Evolutionary conservation across 2,329 filamentous ascomycete genomes (phyloP).

Genomic region (Aspergillus sojae): DNA sequence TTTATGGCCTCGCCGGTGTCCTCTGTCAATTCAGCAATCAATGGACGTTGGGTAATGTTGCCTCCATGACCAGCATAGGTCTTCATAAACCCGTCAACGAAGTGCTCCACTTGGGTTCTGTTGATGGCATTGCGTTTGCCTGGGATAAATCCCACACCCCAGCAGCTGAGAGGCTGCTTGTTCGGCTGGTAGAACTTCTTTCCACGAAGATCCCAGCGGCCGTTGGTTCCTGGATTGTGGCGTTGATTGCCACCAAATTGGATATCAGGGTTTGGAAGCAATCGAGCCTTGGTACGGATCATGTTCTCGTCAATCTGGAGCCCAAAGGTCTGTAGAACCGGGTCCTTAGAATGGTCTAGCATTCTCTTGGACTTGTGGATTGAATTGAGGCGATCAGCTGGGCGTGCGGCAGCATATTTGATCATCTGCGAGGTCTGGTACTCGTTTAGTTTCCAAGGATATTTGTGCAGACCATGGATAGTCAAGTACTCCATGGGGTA

Average conservation of each 20-base stretch:
- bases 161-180: constrained; percentile 63
- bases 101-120: constrained; percentile 51
- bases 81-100: constrained; percentile 63
- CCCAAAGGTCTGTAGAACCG: constrained; percentile 71
- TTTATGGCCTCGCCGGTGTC: constrained; percentile 59
- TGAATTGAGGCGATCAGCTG: constrained; percentile 65
- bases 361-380: constrained; percentile 70
- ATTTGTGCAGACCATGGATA: constrained; percentile 59
- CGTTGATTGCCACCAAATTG: constrained; percentile 62
- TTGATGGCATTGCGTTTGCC: constrained; percentile 54
- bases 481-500: constrained; percentile 60
- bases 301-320: constrained; percentile 68
- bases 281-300: constrained; percentile 67
- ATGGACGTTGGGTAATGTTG: constrained; percentile 49
- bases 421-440: constrained; percentile 82
- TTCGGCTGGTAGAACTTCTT: constrained; percentile 76
- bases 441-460: constrained; percentile 61
- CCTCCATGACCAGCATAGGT: constrained; percentile 66
- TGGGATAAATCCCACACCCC: constrained; percentile 73
- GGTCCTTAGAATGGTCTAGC: constrained; percentile 70
- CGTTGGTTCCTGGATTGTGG: constrained; percentile 64
- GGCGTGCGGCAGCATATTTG: constrained; percentile 83
- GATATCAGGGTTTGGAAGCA: constrained; percentile 72
- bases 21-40: constrained; percentile 44
- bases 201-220: constrained; percentile 84